These are phyloP conservation scores for Pichia sp. DNA, from an alignment of 1,139 yeast species.

Conservation along the genomic window DNA sequence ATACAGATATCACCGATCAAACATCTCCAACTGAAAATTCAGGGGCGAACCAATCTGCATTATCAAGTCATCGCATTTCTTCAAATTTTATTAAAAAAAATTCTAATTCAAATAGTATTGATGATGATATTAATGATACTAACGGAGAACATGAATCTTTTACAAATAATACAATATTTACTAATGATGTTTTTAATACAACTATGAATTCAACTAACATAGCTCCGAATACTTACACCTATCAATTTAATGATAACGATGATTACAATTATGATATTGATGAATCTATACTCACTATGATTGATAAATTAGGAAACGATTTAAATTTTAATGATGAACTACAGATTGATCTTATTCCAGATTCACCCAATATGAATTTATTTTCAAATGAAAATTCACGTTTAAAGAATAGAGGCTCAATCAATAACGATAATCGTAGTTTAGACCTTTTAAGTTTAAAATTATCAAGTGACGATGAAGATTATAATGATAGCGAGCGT, in stretches of 20 bases:
- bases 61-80: too few relatives aligned
- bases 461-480: slow-evolving; percentile 13
- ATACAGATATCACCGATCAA: too few relatives aligned
- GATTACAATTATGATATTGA: slow-evolving; percentile 2
- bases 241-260: not conserved
- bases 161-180: too few relatives aligned
- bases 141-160: not conserved
- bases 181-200: not conserved
- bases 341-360: slow-evolving; percentile 7
- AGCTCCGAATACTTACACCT: not conserved
- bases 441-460: slow-evolving; percentile 11
- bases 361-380: not conserved
- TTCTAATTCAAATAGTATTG: too few relatives aligned
- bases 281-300: slow-evolving; percentile 4
- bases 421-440: not conserved
- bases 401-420: not conserved
- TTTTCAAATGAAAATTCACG: not conserved
- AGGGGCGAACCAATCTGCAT: too few relatives aligned
- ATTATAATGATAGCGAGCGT: slow-evolving; percentile 7
- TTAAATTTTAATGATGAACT: slow-evolving; percentile 5
- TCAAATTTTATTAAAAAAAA: too few relatives aligned
- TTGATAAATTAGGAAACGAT: slow-evolving; percentile 1
- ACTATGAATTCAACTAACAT: not conserved
- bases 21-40: too few relatives aligned
- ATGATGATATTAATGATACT: not conserved